Base-by-base conservation (phyloP, 2,329 filamentous ascomycete genomes). In the Albophoma yamanashiensis region DNA sequence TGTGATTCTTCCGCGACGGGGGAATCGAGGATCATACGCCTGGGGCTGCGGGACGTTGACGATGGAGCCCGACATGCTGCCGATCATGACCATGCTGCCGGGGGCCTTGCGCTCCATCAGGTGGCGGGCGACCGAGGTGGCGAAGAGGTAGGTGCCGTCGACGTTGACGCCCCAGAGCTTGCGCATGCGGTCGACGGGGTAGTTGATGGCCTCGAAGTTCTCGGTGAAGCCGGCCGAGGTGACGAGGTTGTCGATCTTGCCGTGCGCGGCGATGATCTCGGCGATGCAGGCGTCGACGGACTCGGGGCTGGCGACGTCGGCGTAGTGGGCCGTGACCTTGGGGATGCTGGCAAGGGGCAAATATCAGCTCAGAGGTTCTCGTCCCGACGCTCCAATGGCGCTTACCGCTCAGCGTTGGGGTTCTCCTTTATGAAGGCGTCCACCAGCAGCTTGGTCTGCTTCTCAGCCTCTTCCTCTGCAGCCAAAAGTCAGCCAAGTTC, bases 191-290 rank as follows among this genome's bases (percentile, higher is more conserved):
- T 96, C 91, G 66, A 92, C 85, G 0, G 92, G 92, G 76, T 97
- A 97, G 66, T 87, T 86, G 68, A 92, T 89, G 55, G 93, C 93
- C 68, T 95, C 89, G 70, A 92, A 95, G 79, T 97, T 97, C 79
- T 97, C 93, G 17, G 91, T 94, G 78, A 97, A 96, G 55, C 93
- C 93, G 57, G 93, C 93, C n/a, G 91, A 95, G 34, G 93, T 97
- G 68, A 97, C 92, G 34, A 97, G 83, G 75, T 91, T 88, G 76
- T 96, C 92, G 67, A 97, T 91, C 74, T 89, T 88, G 74, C 88
- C 87, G 72, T 96, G 92, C 36, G 69, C 66, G 56, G 68, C 63
- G 43, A 75, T 63, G 40, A 75, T 82, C 62, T 91, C 88, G 43
- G 80, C 78, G 65, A 97, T 81, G 67, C 89, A 89, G 39, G 79